These are phyloP conservation scores for Hirschioporus abietinus DNA, from an alignment of 768 basidiomycete genomes.

Conservation along the genomic window DNA sequence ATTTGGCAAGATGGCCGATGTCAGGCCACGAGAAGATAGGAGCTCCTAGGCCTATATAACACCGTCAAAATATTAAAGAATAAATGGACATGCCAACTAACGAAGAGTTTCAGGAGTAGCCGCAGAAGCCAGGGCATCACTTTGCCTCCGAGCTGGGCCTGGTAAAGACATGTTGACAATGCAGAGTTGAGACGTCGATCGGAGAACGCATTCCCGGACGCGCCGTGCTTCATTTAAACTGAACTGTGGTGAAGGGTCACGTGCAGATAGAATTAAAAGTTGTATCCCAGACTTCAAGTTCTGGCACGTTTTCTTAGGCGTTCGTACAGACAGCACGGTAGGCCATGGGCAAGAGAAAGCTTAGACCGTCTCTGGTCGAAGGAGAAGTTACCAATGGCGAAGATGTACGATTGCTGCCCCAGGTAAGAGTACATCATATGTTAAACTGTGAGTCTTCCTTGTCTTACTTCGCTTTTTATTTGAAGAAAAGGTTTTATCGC, in stretches of 20 bases:
- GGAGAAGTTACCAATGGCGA: not conserved
- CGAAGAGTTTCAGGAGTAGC: not conserved
- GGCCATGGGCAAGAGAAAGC: not conserved
- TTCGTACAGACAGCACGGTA: not conserved
- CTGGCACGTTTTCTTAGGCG: not conserved
- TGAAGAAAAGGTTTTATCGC: constrained; percentile 76
- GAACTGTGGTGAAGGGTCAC: not conserved
- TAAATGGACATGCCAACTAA: not conserved
- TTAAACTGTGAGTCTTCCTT: not conserved
- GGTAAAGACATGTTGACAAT: not conserved
- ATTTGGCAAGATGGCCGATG: constrained; percentile 84
- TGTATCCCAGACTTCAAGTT: not conserved
- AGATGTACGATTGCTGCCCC: not conserved
- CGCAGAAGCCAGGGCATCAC: not conserved
- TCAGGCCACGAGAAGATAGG: constrained; percentile 69
- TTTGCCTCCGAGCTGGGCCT: not conserved
- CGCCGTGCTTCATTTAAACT: not conserved
- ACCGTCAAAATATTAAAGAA: not conserved
- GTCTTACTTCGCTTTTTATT: not conserved
- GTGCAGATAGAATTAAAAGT: not conserved
- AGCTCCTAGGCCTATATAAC: constrained; percentile 14
- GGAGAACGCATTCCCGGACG: too few relatives aligned
- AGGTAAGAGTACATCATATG: not conserved
- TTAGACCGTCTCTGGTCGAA: not conserved
- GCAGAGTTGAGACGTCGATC: too few relatives aligned